Conservation (phyloP, 768 basidiomycete species). For the Hericium erinaceus region DNA sequence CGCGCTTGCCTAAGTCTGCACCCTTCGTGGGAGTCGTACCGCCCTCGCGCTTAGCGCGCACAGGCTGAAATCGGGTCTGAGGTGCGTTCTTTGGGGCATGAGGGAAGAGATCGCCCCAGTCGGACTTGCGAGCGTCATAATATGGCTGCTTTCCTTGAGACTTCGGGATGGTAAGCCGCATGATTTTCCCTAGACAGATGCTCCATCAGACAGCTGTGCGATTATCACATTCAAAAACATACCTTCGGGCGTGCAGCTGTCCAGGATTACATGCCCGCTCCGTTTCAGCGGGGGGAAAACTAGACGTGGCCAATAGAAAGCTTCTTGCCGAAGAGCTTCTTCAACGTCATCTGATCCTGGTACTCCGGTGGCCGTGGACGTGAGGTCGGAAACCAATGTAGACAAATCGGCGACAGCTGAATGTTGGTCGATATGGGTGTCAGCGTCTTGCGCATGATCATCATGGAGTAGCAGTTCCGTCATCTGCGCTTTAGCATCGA, state of each 20-base stretch:
- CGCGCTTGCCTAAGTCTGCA: slow-evolving; percentile 50
- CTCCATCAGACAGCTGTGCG: slow-evolving; percentile 1
- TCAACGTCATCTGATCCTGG: slow-evolving; percentile 31
- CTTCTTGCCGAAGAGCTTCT: slow-evolving; percentile 55
- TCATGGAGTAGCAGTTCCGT: slow-evolving; percentile 18
- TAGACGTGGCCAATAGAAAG: slow-evolving; percentile 84
- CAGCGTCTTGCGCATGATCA: neutral
- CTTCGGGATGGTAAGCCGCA: slow-evolving; percentile 84
- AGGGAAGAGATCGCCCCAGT: slow-evolving; percentile 95
- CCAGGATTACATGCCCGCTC: slow-evolving; percentile 85
- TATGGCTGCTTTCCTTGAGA: slow-evolving; percentile 94
- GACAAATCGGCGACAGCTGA: neutral
- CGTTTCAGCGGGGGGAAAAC: slow-evolving; percentile 89
- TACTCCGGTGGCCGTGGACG: neutral
- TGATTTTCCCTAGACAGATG: slow-evolving; percentile 64
- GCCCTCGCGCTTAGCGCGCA: slow-evolving; percentile 22
- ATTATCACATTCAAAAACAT: slow-evolving; percentile 10
- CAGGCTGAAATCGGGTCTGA: slow-evolving; percentile 48
- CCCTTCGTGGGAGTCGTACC: slow-evolving; percentile 25
- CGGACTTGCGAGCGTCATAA: slow-evolving; percentile 89
- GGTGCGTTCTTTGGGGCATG: slow-evolving; percentile 75
- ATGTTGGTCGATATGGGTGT: neutral
- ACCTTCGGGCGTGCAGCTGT: slow-evolving; percentile 83
- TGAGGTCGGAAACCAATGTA: no score
- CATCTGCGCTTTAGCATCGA: slow-evolving; percentile 11